phyloP scores from a whole-genome alignment of 2,329 filamentous ascomycete species.

The Trichoderma koningiopsis region DNA sequence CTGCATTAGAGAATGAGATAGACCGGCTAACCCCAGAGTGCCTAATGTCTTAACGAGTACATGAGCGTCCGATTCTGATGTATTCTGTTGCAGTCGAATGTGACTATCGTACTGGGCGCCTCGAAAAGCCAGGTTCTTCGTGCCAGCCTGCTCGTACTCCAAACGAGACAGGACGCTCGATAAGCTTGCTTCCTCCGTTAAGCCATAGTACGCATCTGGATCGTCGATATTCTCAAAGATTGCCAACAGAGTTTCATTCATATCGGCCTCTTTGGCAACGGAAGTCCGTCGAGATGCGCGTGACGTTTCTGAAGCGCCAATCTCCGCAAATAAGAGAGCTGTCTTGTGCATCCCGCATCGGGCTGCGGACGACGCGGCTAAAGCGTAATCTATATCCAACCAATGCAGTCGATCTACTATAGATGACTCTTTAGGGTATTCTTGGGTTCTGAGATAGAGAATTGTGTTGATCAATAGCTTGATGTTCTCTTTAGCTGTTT shows the following conservation, averaged over 20 bases:
- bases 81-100: conserved; percentile 62
- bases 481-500: conserved; percentile 60
- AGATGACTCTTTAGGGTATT: conserved; percentile 72
- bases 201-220: conserved; percentile 92
- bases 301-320: conserved; percentile 59
- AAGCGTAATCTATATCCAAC: conserved; percentile 79
- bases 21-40: conserved; percentile 77
- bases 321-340: conserved; percentile 80
- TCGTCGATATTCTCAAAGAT: conserved; percentile 95
- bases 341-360: conserved; percentile 84
- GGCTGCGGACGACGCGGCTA: conserved; percentile 71
- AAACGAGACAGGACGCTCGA: conserved; percentile 77
- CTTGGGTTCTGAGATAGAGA: conserved; percentile 84
- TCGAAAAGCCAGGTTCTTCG: conserved; percentile 85
- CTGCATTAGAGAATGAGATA: conserved; percentile 79
- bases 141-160: conserved; percentile 85
- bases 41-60: conserved; percentile 77
- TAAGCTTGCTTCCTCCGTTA: conserved; percentile 76
- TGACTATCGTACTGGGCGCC: conserved; percentile 90
- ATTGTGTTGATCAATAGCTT: conserved; percentile 76
- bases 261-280: conserved; percentile 52
- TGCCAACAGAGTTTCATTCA: conserved; percentile 70
- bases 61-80: conserved; percentile 61
- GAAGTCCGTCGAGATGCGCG: conserved; percentile 69
- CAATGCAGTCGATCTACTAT: conserved; percentile 78